Conservation (phyloP, 1,284 basidiomycete genomes). For the Inonotus hispidus region DNA sequence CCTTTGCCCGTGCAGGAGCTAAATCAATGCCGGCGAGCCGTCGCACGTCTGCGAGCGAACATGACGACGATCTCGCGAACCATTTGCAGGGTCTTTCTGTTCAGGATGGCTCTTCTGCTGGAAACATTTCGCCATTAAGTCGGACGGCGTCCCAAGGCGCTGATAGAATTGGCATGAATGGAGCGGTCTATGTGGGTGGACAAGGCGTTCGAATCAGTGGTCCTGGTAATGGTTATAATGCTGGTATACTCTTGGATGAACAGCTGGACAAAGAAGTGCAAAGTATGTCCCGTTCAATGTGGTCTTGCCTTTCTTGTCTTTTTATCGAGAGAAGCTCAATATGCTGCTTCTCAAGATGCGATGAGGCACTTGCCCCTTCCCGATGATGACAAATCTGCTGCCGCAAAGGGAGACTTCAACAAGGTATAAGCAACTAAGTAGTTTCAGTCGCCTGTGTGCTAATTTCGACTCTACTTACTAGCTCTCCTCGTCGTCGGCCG, state of each 20-base stretch:
- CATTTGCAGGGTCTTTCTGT: slow-evolving; percentile 67
- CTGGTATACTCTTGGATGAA: slow-evolving; percentile 85
- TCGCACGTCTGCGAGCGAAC: slow-evolving; percentile 73
- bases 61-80: slow-evolving; percentile 72
- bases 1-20: slow-evolving; percentile 36
- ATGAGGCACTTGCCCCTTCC: slow-evolving; percentile 89
- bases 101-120: slow-evolving; percentile 34
- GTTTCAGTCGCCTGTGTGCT: slow-evolving; percentile 1
- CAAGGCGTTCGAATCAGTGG: slow-evolving; percentile 42
- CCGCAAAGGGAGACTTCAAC: slow-evolving; percentile 30
- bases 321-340: slow-evolving; percentile 10
- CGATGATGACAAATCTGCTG: slow-evolving; percentile 83
- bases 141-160: slow-evolving; percentile 45
- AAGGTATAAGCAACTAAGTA: slow-evolving; percentile 47
- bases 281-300: slow-evolving; percentile 58
- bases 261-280: slow-evolving; percentile 89
- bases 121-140: slow-evolving; percentile 44
- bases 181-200: slow-evolving; percentile 38
- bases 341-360: slow-evolving; percentile 53
- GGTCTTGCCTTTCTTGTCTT: slow-evolving; percentile 6
- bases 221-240: slow-evolving; percentile 61
- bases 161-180: slow-evolving; percentile 31
- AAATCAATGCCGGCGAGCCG: slow-evolving; percentile 87
- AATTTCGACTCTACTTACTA: slow-evolving; percentile 28
- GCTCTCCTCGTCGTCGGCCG: slow-evolving; percentile 87